phyloP scores from a whole-genome alignment of 1,284 basidiomycete species.

The Hemileia vastatrix region DNA sequence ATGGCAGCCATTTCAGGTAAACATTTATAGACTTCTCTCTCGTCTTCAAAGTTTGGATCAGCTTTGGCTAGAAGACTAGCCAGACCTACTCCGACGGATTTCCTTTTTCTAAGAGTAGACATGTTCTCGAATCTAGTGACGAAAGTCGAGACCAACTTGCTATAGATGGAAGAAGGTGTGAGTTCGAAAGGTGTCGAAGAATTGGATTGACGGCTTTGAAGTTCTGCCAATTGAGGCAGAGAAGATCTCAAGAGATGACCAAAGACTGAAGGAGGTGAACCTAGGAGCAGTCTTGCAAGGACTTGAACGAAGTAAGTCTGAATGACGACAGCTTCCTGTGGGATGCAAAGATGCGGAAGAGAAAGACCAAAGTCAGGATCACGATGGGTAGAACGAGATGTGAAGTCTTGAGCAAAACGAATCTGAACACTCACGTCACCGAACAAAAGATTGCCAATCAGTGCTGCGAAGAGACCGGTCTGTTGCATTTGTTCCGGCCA shows the following conservation, averaged over 20 bases:
- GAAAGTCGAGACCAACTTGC: conserved; percentile 26
- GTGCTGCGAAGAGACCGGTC: conserved; percentile 29
- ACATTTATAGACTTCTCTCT: conserved; percentile 22
- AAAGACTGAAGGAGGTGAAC: conserved; percentile 27
- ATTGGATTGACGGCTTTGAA: neutral
- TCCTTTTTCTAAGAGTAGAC: conserved; percentile 32
- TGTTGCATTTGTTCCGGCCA: conserved; percentile 29
- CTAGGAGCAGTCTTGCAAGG: conserved; percentile 34
- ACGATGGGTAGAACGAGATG: neutral
- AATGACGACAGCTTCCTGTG: conserved; percentile 33
- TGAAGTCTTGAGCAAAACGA: neutral
- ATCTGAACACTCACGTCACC: conserved; percentile 20
- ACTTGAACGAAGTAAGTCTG: conserved; percentile 32
- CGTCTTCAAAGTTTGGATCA: neutral
- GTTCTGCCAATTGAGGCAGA: conserved; percentile 10
- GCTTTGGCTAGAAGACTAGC: conserved; percentile 25
- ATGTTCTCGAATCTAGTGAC: conserved; percentile 36
- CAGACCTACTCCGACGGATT: conserved; percentile 33
- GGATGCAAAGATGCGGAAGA: neutral
- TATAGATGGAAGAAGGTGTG: conserved; percentile 15
- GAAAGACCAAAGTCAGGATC: neutral
- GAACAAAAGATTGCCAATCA: conserved; percentile 32
- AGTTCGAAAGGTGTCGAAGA: neutral
- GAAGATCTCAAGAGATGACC: conserved; percentile 29
- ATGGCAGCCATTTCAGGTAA: conserved; percentile 33